A percentile compares a stretch with the other conserved stretches of the same genome.
phyloP scores from a whole-genome alignment of 2,329 filamentous ascomycete species.

The Paecilomyces dactylethromorphus region DNA sequence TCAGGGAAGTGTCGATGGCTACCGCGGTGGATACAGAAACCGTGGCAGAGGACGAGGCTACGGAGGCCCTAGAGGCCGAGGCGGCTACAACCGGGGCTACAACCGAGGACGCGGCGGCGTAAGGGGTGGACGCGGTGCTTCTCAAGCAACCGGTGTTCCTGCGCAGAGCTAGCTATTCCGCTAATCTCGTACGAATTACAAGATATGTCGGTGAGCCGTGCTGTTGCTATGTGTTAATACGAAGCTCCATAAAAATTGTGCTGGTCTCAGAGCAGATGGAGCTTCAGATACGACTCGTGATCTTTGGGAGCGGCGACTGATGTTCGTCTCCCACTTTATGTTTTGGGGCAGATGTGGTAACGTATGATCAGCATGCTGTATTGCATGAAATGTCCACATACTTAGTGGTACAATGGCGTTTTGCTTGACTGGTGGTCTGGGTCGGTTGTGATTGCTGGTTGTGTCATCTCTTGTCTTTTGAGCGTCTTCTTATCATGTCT shows the following conservation, averaged over 20 bases:
- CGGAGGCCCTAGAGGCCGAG: slow-evolving; percentile 38
- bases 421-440: neutral
- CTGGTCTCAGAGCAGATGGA: neutral
- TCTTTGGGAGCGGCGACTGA: neutral
- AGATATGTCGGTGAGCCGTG: neutral
- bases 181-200: neutral
- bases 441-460: neutral
- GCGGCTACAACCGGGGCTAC: slow-evolving; percentile 42
- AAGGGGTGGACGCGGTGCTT: slow-evolving; percentile 29
- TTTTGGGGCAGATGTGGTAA: neutral
- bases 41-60: slow-evolving; percentile 54
- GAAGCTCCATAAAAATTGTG: neutral
- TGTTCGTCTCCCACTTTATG: neutral
- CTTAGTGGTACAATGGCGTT: neutral
- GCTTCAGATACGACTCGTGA: neutral
- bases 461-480: neutral
- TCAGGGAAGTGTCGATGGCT: slow-evolving; percentile 89
- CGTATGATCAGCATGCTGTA: neutral
- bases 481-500: neutral
- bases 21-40: slow-evolving; percentile 72
- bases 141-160: slow-evolving; percentile 33
- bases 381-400: neutral
- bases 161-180: slow-evolving; percentile 18
- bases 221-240: neutral
- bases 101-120: slow-evolving; percentile 33